A percentile compares a stretch with the other conserved stretches of the same genome.
These are phyloP conservation scores for Polyporus arcularius DNA, from an alignment of 768 basidiomycete genomes.

Conservation along the genomic window DNA sequence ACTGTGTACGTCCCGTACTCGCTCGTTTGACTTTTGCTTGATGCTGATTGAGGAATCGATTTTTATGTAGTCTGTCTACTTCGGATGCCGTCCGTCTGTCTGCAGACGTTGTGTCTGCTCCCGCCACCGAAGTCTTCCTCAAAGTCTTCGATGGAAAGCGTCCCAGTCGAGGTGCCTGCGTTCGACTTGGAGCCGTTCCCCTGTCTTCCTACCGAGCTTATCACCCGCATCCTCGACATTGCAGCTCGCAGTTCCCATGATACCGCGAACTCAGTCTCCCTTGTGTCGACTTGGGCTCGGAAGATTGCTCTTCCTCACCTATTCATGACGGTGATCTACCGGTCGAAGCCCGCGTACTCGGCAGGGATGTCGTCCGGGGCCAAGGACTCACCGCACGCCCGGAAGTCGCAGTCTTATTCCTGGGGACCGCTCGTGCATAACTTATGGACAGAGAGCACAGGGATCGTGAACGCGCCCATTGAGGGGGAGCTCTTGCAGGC, in stretches of 20 bases:
- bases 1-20: too few species aligned
- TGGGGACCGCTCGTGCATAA: constrained; percentile 22
- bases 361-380: constrained; percentile 10
- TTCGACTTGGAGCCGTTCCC: constrained; percentile 4
- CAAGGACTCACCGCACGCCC: not conserved
- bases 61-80: too few species aligned
- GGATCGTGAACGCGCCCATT: constrained; percentile 13
- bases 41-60: too few species aligned
- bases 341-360: constrained; percentile 7
- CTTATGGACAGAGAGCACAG: constrained; percentile 27
- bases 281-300: constrained; percentile 25
- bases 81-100: too few species aligned
- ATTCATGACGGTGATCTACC: constrained; percentile 23
- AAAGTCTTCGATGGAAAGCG: not conserved
- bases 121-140: too few species aligned
- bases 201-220: constrained; percentile 22
- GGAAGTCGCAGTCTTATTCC: constrained; percentile 1
- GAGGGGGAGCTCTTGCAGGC: constrained; percentile 22
- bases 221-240: constrained; percentile 24
- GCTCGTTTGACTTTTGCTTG: too few species aligned
- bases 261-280: constrained; percentile 19
- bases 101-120: too few species aligned
- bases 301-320: constrained; percentile 20
- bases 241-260: constrained; percentile 15
- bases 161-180: not conserved